Conservation (phyloP, 768 basidiomycete genomes). For the Rhodotorula kratochvilovae region DNA sequence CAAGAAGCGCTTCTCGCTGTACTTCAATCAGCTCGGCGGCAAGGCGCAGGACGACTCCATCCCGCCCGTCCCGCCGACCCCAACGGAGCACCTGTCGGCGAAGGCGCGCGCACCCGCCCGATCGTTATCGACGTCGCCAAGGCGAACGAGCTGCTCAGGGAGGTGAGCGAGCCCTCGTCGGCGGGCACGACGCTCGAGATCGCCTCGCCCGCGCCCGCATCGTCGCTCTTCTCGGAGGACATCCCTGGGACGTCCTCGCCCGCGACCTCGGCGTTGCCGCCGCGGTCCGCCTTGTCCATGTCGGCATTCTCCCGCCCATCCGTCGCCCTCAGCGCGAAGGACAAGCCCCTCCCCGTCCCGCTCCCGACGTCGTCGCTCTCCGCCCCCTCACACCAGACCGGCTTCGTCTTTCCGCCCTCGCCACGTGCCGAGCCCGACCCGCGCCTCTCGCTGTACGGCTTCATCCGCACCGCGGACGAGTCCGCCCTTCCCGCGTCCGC, state of each 20-base stretch:
- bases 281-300: background rate
- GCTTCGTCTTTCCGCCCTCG: background rate
- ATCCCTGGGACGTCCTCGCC: background rate
- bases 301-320: background rate
- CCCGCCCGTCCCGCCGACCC: slow-evolving; percentile 14
- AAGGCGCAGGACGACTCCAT: background rate
- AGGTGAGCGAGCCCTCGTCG: background rate
- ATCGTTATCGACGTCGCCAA: slow-evolving; percentile 5
- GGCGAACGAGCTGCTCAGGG: background rate
- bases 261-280: background rate
- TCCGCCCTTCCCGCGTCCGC: background rate
- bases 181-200: slow-evolving; percentile 1
- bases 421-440: background rate
- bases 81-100: background rate
- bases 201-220: background rate
- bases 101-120: background rate
- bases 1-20: slow-evolving; percentile 25
- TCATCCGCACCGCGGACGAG: background rate
- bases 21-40: background rate
- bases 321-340: background rate
- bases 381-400: background rate
- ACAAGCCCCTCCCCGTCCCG: background rate
- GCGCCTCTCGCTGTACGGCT: background rate
- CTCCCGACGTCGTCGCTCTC: background rate
- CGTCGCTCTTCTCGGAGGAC: background rate